A percentile compares a stretch with the other conserved stretches of the same genome.
Conservation (phyloP, 1,284 basidiomycete species). For the Trametes sp. region DNA sequence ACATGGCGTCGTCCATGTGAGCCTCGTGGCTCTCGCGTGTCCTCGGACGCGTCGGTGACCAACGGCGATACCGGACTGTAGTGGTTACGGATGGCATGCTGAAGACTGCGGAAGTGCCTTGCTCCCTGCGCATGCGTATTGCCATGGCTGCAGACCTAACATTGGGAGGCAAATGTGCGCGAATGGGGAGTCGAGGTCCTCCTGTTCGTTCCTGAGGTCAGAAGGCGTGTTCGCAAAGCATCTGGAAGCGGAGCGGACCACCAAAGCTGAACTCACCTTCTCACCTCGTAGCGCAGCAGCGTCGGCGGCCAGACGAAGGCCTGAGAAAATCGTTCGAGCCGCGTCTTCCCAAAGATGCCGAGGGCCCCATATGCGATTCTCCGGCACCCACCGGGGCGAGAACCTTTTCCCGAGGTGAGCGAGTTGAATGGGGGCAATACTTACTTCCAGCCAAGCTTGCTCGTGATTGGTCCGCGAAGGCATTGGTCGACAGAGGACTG, state of each 20-base stretch:
- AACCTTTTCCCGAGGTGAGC: constrained; percentile 17
- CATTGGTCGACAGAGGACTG: background rate
- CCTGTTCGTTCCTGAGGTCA: constrained; percentile 7
- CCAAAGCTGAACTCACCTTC: constrained; percentile 25
- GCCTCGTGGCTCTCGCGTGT: constrained; percentile 35
- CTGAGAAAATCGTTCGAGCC: constrained; percentile 17
- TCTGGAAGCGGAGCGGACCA: constrained; percentile 21
- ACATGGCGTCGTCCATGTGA: constrained; percentile 21
- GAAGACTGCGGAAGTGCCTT: background rate
- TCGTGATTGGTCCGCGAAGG: background rate
- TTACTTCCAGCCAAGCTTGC: background rate
- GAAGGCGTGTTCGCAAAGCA: constrained; percentile 8
- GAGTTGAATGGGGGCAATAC: background rate
- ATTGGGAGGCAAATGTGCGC: background rate
- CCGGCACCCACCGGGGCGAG: constrained; percentile 15
- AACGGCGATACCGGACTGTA: constrained; percentile 27
- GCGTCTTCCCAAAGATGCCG: constrained; percentile 24
- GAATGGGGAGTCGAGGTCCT: background rate
- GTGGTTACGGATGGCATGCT: constrained; percentile 1
- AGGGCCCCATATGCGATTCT: constrained; percentile 20
- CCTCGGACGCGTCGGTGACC: constrained; percentile 26
- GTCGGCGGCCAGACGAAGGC: constrained; percentile 26
- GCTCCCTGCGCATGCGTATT: background rate
- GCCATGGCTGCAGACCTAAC: constrained; percentile 7
- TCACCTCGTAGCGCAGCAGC: constrained; percentile 16